Evolutionary conservation across 306 rosid genomes (phyloP), one percentile per base, ranked within the genome.

Genomic region (Malus fusca): DNA sequence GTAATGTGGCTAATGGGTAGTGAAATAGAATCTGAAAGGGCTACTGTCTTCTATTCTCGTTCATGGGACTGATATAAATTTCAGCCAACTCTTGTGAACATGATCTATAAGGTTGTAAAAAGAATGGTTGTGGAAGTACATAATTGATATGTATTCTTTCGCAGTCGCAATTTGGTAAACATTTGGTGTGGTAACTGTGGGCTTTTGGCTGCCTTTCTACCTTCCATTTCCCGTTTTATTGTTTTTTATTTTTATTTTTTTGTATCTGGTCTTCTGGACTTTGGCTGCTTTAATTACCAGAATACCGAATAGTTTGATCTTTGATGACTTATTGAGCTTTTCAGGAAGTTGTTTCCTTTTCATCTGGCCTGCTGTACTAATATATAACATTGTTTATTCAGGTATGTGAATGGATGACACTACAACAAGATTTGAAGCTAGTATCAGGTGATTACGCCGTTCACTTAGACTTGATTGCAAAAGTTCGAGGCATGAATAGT

Each of bases 321-420:
- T 77, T 75, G 65, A 40, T 66, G 51, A 48, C 28, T 58, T 26
- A 11, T 77, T 42, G 63, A 56, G 60, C 59, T 18, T 21, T 33
- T 23, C 51, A 15, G 72, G 26, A 59, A 73, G 61, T 55, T 80
- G 71, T 48, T 5, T 69, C 56, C 74, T 48, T 76, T 33, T 21
- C 82, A 25, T 59, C 56, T 55, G 71, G 62, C 67, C 67, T 35
- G 30, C 25, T 40, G 17, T 71, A 72, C 73, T 80, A 69, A 58
- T 66, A 12, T 77, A 46, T 67, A 70, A 64, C 53, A 52, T 52
- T 69, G 5, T 58, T 75, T 84, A 14, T 74, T 75, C 82, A 94
- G 98, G 70, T 92, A 22, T 95, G 96, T 79, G 98, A 95, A 85
- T 95, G 98, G 97, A 92, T 90, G 98, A 88, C 84, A 72, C 76